Base-by-base conservation (phyloP, 75 land plant genomes). In the Picea sitchensis region DNA sequence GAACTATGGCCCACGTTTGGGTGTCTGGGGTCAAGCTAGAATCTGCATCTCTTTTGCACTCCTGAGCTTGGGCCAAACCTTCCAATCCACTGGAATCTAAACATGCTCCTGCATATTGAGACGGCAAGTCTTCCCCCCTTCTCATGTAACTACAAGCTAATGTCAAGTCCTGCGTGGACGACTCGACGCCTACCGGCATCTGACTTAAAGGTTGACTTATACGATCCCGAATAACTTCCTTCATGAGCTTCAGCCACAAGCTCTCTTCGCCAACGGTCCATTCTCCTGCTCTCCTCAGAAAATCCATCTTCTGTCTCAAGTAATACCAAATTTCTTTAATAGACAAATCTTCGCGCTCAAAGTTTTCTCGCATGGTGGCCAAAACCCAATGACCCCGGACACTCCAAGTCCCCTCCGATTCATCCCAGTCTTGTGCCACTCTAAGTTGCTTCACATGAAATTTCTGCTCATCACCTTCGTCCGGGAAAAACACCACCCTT, bases 351-450 rank as follows among this genome's bases (percentile, higher is more conserved):
- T 76, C 68, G 14, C 75, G 54, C 32, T 75, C 74, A 38, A 61
- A 64, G 26, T 82, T 71, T 65, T 86, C 84, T 57, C 87, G 47
- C 59, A 88, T 32, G 54, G 78, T 68, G 23, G 87, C 81, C 51
- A 93, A 86, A 44, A 81, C 4, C 95, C 95, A 93, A 32, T 75
- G 69, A 14, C 93, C 91, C 0, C 95, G 86, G 14, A 65, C 65
- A 31, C 73, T 83, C 98, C 98, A 95, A 12, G 30, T 23, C 13
- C 80, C 98, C 12, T 81, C 61, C 12, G 56, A 61, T 59, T 90
- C 95, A 81, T 95, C 82, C 98, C 98, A 95, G 11, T 88, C 92
- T 12, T 84, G 89, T 17, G 91, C 77, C 2, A 90, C 17, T 32
- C 96, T 77, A 73, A 95, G 34, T 61, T 47, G 62, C 2, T 81